Evolutionary conservation across 768 basidiomycete species (phyloP).

Genomic region (Candolleomyces aberdarensis): DNA sequence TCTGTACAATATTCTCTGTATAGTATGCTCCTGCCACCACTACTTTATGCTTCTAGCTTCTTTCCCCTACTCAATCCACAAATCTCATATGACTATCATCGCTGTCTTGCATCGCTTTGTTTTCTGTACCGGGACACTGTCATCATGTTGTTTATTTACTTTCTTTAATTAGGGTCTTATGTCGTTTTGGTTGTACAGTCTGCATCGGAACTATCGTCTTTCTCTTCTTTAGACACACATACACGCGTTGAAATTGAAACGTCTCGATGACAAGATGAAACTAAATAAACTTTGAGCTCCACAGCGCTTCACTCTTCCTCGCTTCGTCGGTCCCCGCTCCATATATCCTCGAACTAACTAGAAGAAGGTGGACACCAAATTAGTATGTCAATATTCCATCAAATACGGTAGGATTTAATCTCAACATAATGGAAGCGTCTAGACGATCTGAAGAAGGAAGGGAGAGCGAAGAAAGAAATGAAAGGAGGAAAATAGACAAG

Average conservation of each 20-base stretch:
- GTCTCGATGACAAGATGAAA: not conserved
- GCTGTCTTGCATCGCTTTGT: slow-evolving; percentile 2
- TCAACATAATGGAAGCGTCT: not conserved
- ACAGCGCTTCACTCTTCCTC: slow-evolving; percentile 47
- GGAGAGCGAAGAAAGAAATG: slow-evolving; percentile 14
- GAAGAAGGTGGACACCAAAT: not conserved
- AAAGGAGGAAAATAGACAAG: slow-evolving; percentile 1
- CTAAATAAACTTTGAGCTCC: slow-evolving; percentile 52
- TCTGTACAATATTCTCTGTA: too few species aligned
- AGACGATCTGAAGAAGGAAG: not conserved
- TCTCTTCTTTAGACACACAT: not conserved
- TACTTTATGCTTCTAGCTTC: not conserved
- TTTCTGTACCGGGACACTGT: not conserved
- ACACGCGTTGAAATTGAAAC: not conserved
- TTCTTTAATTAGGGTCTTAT: too few species aligned
- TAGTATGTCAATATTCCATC: not conserved
- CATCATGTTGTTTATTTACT: too few species aligned
- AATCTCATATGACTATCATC: not conserved
- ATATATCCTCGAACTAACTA: slow-evolving; percentile 48
- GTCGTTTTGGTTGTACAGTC: not conserved
- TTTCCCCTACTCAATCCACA: too few species aligned
- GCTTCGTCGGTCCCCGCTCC: slow-evolving; percentile 47
- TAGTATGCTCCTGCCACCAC: not conserved
- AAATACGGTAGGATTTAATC: not conserved
- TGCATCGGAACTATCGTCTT: not conserved